Conservation (phyloP, 371 early-diverging fungal species). For the Circinella umbellata region DNA sequence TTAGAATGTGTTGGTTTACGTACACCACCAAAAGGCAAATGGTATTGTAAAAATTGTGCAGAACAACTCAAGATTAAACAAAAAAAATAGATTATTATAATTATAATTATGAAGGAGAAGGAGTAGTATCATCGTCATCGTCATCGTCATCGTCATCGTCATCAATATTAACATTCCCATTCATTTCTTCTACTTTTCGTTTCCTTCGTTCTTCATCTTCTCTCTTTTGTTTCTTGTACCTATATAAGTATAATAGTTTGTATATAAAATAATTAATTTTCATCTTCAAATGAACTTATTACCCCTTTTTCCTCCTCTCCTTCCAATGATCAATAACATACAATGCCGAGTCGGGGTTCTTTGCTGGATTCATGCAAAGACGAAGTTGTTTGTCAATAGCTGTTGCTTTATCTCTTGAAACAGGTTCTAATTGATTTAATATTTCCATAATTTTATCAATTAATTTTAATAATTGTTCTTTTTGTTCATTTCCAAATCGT, state of each 20-base stretch:
- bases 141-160: conserved; percentile 16
- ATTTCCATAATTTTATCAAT: conserved; percentile 51
- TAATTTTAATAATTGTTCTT: conserved; percentile 40
- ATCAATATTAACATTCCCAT: conserved; percentile 7
- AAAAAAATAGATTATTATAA: conserved; percentile 30
- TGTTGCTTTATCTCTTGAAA: conserved; percentile 51
- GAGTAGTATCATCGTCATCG: conserved; percentile 12
- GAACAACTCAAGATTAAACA: conserved; percentile 56
- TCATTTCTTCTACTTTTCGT: conserved; percentile 17
- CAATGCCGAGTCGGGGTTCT: conserved; percentile 71
- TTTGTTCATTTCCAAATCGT: conserved; percentile 38
- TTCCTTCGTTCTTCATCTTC: conserved; percentile 45
- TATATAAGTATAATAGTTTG: conserved; percentile 18
- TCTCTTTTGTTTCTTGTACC: conserved; percentile 44
- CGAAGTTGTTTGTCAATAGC: conserved; percentile 67
- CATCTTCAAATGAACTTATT: too few relatives aligned
- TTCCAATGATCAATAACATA: conserved; percentile 35
- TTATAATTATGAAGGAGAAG: neutral
- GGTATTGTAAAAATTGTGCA: conserved; percentile 88
- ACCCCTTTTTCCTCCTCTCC: too few relatives aligned
- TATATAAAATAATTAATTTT: conserved; percentile 9
- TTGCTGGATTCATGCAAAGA: conserved; percentile 72
- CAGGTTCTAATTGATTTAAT: conserved; percentile 39
- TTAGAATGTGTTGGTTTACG: conserved; percentile 88
- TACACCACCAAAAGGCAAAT: conserved; percentile 84